Conservation (phyloP, 1,284 basidiomycete genomes). For the Gymnopus androsaceus region DNA sequence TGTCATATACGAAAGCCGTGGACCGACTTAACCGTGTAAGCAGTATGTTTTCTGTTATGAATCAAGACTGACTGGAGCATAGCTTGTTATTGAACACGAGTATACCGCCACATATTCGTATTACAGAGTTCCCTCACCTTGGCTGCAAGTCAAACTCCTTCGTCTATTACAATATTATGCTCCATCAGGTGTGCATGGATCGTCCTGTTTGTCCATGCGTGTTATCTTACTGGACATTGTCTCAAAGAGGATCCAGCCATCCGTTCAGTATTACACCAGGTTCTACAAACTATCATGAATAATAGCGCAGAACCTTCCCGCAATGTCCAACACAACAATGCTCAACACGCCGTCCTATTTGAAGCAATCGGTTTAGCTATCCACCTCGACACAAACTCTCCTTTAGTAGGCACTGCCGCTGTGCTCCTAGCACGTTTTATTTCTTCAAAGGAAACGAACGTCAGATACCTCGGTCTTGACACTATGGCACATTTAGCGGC, state of each 20-base stretch:
- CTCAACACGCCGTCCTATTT: conserved; percentile 96
- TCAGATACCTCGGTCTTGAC: conserved; percentile 95
- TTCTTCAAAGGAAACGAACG: conserved; percentile 97
- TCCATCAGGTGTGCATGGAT: conserved; percentile 69
- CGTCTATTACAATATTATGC: conserved; percentile 95
- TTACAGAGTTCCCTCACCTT: conserved; percentile 96
- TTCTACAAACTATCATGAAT: conserved; percentile 89
- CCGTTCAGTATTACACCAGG: conserved; percentile 76
- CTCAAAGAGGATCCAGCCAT: conserved; percentile 82
- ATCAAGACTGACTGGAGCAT: conserved; percentile 14
- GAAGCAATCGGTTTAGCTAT: conserved; percentile 98
- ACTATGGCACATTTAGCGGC: conserved; percentile 98
- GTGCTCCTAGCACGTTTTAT: conserved; percentile 94
- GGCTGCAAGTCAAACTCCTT: conserved; percentile 96
- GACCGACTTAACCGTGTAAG: conserved; percentile 84
- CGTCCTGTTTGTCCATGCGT: conserved; percentile 4
- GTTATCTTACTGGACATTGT: background rate
- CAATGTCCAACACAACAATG: conserved; percentile 98
- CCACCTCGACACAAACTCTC: conserved; percentile 91
- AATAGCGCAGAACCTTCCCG: conserved; percentile 90
- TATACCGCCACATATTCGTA: conserved; percentile 90
- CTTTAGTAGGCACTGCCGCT: conserved; percentile 88
- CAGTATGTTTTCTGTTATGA: conserved; percentile 15
- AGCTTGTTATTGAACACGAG: conserved; percentile 92
- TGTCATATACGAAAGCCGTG: conserved; percentile 94